Conservation (phyloP, 2,329 filamentous ascomycete species). For the Xylogone sp. region DNA sequence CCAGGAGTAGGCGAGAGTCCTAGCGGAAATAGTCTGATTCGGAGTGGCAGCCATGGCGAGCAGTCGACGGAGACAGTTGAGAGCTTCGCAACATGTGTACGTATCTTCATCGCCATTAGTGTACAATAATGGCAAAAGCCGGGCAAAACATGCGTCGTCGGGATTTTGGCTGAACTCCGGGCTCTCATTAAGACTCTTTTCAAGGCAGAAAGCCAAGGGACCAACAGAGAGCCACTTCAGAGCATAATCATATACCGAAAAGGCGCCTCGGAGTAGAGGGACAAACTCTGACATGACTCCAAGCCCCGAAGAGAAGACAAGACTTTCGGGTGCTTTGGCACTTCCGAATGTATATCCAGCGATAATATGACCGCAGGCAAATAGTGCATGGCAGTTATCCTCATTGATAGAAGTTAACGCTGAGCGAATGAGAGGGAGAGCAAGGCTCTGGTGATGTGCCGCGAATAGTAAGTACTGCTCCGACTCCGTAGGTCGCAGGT, state of each 20-base stretch:
- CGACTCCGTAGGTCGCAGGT: neutral
- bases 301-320: slow-evolving; percentile 1
- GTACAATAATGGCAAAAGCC: neutral
- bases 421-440: slow-evolving; percentile 24
- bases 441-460: slow-evolving; percentile 29
- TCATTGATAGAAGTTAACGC: slow-evolving; percentile 28
- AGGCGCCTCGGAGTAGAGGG: slow-evolving; percentile 13
- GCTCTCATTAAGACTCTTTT: slow-evolving; percentile 1
- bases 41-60: neutral
- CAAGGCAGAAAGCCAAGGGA: slow-evolving; percentile 6
- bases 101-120: neutral
- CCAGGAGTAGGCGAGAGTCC: neutral
- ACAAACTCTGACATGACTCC: slow-evolving; percentile 12
- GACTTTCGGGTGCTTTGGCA: slow-evolving; percentile 12
- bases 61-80: neutral
- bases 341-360: slow-evolving; percentile 13
- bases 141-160: neutral
- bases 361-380: slow-evolving; percentile 16
- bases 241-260: slow-evolving; percentile 11
- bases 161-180: neutral
- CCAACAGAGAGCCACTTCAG: slow-evolving; percentile 10
- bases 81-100: neutral
- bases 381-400: slow-evolving; percentile 32
- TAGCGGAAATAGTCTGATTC: neutral
- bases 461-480: slow-evolving; percentile 7